Evolutionary conservation across 2,329 filamentous ascomycete species (phyloP).

Genomic region (Setomelanomma holmii): DNA sequence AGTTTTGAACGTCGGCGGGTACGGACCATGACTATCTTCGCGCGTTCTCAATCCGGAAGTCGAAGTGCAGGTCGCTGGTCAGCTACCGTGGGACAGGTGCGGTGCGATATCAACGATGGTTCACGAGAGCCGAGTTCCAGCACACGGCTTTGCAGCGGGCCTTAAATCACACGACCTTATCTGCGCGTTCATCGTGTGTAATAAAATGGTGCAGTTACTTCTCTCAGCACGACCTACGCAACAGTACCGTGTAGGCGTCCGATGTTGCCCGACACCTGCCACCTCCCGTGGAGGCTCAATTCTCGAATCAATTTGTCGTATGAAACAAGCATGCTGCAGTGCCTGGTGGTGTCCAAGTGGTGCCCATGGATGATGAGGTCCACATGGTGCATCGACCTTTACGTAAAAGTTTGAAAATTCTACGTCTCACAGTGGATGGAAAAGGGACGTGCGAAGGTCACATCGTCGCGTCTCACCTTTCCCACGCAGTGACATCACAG

Average conservation of each 20-base stretch:
- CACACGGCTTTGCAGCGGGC: not conserved
- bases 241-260: conserved; percentile 10
- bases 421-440: conserved; percentile 20
- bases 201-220: conserved; percentile 25
- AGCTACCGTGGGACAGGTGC: conserved; percentile 10
- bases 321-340: not conserved
- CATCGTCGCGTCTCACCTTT: not conserved
- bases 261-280: conserved; percentile 18
- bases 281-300: not conserved
- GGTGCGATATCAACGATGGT: conserved; percentile 5
- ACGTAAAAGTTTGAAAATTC: conserved; percentile 41
- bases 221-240: conserved; percentile 16
- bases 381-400: conserved; percentile 36
- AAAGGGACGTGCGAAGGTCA: conserved; percentile 24
- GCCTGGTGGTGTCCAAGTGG: not conserved
- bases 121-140: not conserved
- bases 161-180: conserved; percentile 23
- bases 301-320: not conserved
- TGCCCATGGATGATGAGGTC: conserved; percentile 25
- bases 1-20: conserved; percentile 20
- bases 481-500: conserved; percentile 7
- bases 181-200: conserved; percentile 21
- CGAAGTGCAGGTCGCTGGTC: conserved; percentile 28
- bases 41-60: conserved; percentile 22
- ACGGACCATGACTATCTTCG: conserved; percentile 16